These are phyloP conservation scores for Tephrocybe sp. DNA, from an alignment of 768 basidiomycete genomes.

Conservation along the genomic window DNA sequence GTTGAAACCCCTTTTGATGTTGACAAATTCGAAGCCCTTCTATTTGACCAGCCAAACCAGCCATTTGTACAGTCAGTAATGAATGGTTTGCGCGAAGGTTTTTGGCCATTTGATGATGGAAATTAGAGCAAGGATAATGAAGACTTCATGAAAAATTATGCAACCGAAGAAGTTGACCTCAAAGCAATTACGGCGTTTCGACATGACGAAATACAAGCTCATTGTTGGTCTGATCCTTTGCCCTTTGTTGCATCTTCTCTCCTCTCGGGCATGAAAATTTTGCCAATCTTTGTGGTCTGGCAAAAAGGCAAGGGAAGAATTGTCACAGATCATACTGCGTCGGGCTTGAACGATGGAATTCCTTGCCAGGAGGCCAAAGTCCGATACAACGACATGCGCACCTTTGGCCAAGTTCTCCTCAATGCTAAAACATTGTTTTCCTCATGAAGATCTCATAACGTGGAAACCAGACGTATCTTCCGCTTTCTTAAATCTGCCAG, in stretches of 20 bases:
- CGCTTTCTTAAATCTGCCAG: slow-evolving; percentile 30
- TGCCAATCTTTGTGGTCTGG: neutral
- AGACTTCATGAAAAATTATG: neutral
- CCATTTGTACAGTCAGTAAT: neutral
- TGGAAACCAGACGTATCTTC: slow-evolving; percentile 28
- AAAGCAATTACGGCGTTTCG: neutral
- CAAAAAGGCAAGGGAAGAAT: neutral
- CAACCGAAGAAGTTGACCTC: neutral
- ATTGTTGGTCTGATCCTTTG: neutral
- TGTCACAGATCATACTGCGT: neutral
- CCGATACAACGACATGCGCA: slow-evolving; percentile 21
- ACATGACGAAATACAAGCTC: neutral
- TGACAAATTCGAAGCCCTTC: neutral
- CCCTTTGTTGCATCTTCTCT: neutral
- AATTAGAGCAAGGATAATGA: neutral
- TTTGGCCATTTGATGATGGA: neutral
- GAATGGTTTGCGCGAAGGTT: neutral
- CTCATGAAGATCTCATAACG: slow-evolving; percentile 8
- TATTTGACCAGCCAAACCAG: neutral
- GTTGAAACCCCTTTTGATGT: neutral
- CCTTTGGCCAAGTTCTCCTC: slow-evolving; percentile 16
- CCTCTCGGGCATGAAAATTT: neutral
- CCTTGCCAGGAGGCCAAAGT: neutral
- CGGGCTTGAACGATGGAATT: neutral
- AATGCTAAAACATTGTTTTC: slow-evolving; percentile 5